Conservation (phyloP, 306 rosid genomes). For the Senna tora region DNA sequence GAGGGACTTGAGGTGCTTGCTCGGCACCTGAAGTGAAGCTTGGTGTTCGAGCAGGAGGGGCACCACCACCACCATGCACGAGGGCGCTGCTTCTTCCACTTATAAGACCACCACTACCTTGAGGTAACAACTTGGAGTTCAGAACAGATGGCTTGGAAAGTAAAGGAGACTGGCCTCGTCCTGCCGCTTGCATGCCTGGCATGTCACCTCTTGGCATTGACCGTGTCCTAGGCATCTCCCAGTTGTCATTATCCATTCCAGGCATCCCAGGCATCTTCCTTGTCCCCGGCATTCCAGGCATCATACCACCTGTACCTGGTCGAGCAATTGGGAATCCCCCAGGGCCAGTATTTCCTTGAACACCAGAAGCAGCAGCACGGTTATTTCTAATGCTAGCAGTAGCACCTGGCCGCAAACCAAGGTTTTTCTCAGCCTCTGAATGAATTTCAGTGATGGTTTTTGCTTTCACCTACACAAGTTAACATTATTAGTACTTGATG, state of each 20-base stretch:
- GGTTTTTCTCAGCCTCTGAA: constrained; percentile 91
- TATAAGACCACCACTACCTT: constrained; percentile 74
- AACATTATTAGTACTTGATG: constrained; percentile 8
- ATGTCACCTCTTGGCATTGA: constrained; percentile 73
- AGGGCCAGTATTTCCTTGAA: constrained; percentile 62
- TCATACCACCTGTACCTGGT: constrained; percentile 90
- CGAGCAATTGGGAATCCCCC: constrained; percentile 73
- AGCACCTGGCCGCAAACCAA: constrained; percentile 97
- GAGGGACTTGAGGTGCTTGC: constrained; percentile 52
- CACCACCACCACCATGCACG: constrained; percentile 69
- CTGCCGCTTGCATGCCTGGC: constrained; percentile 55
- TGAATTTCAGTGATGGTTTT: constrained; percentile 96
- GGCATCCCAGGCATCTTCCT: constrained; percentile 98
- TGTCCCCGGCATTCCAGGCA: constrained; percentile 98
- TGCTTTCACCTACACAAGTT: constrained; percentile 74
- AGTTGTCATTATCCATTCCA: constrained; percentile 82
- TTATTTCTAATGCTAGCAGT: constrained; percentile 78
- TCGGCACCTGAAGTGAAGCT: constrained; percentile 45
- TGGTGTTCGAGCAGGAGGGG: constrained; percentile 57
- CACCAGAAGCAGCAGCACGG: constrained; percentile 61
- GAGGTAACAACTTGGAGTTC: constrained; percentile 80
- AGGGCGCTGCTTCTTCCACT: constrained; percentile 82
- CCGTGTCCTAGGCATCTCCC: constrained; percentile 80
- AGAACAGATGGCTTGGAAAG: constrained; percentile 57
- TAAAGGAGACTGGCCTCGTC: constrained; percentile 70